Evolutionary conservation across 2,329 filamentous ascomycete species (phyloP).

Genomic region (Penicillium sp.): DNA sequence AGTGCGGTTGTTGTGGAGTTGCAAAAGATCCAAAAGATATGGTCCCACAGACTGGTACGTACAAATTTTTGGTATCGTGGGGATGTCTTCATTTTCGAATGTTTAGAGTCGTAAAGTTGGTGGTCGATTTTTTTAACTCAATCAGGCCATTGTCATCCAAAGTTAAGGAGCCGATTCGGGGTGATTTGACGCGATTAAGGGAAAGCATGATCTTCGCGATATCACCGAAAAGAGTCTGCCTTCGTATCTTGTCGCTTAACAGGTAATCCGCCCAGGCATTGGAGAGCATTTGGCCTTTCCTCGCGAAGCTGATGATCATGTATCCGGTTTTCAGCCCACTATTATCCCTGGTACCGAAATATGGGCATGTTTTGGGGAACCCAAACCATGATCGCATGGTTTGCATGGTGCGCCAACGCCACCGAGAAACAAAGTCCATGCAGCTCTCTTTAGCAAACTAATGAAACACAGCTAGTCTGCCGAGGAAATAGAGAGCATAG

Average conservation of each 20-base stretch:
- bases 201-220: background rate
- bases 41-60: background rate
- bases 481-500: background rate
- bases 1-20: background rate
- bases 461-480: background rate
- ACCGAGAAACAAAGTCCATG: background rate
- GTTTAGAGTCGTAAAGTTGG: background rate
- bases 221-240: background rate
- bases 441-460: background rate
- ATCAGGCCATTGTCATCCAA: background rate
- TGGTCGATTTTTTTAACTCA: background rate
- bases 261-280: background rate
- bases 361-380: background rate
- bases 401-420: background rate
- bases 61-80: background rate
- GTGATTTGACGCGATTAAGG: background rate
- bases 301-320: background rate
- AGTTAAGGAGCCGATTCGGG: background rate
- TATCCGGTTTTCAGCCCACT: background rate
- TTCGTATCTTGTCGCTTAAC: background rate
- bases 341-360: background rate
- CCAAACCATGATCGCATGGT: background rate
- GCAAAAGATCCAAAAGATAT: background rate
- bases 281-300: background rate
- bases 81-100: background rate